phyloP scores from a whole-genome alignment of 495 filamentous ascomycete species.

The Penicillium coprophilum region DNA sequence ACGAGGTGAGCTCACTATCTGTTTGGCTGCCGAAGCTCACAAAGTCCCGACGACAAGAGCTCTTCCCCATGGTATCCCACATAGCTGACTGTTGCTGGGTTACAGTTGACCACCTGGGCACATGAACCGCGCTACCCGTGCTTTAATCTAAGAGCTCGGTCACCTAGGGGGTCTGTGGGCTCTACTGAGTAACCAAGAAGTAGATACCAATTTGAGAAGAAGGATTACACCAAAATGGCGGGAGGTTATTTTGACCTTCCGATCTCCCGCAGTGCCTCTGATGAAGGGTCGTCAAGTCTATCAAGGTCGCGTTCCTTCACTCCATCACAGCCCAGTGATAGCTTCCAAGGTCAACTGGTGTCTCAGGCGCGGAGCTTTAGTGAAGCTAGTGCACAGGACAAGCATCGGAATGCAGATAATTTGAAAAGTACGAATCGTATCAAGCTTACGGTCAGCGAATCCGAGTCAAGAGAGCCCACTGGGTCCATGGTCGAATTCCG shows the following conservation, averaged over 20 bases:
- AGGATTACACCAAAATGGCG: constrained; percentile 32
- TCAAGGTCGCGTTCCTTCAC: constrained; percentile 32
- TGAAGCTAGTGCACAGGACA: constrained; percentile 32
- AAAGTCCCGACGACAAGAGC: not conserved
- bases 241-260: constrained; percentile 45
- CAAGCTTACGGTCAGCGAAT: constrained; percentile 35
- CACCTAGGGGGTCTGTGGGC: constrained; percentile 11
- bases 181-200: constrained; percentile 13
- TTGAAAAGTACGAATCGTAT: constrained; percentile 41
- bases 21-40: not conserved
- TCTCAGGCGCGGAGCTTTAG: constrained; percentile 21
- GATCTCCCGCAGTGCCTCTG: constrained; percentile 33
- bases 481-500: constrained; percentile 32
- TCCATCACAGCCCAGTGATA: constrained; percentile 26
- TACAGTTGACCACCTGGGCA: constrained; percentile 14
- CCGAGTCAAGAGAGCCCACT: constrained; percentile 22
- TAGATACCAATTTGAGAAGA: not conserved
- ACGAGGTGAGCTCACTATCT: constrained; percentile 6
- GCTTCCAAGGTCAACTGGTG: constrained; percentile 6
- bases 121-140: constrained; percentile 6
- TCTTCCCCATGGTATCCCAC: constrained; percentile 16
- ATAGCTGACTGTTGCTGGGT: constrained; percentile 34
- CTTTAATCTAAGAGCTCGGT: constrained; percentile 4
- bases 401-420: constrained; percentile 46
- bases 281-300: constrained; percentile 30